Percentiles rank a stretch among this genome's conserved stretches.
These are phyloP conservation scores for Saccharomycopsis oosterbeekiorum DNA, from an alignment of 805 yeast species.

Conservation along the genomic window DNA sequence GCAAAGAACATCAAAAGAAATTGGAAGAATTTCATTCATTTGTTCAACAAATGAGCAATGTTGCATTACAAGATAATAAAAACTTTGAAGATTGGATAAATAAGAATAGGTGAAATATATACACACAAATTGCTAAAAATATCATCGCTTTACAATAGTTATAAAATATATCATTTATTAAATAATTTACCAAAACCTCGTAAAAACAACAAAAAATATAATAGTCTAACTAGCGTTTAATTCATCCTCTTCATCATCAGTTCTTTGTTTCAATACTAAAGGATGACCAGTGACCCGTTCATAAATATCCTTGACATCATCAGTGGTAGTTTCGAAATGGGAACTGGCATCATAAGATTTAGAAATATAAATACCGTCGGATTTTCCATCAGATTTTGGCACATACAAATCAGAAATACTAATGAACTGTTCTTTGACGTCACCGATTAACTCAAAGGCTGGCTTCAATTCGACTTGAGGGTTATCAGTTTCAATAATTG, in stretches of 20 bases:
- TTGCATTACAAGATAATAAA: background rate
- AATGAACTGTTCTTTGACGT: conserved; percentile 71
- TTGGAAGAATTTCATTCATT: background rate
- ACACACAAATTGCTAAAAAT: background rate
- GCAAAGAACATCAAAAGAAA: conserved; percentile 2
- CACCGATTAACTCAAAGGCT: conserved; percentile 83
- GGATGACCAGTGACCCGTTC: conserved; percentile 89
- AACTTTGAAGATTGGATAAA: background rate
- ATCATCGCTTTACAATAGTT: background rate
- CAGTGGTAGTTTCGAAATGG: conserved; percentile 93
- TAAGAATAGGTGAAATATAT: background rate
- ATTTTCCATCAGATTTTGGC: conserved; percentile 75
- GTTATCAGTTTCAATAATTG: conserved; percentile 84
- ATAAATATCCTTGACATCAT: conserved; percentile 91
- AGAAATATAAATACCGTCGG: conserved; percentile 71
- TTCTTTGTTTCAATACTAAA: conserved; percentile 71
- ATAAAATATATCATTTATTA: background rate
- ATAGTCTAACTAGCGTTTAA: conserved; percentile 12
- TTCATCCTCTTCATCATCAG: conserved; percentile 54
- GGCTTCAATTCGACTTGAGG: conserved; percentile 79
- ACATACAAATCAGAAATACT: conserved; percentile 87
- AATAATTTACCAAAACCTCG: background rate
- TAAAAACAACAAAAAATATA: background rate
- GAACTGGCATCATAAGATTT: conserved; percentile 90
- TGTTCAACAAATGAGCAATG: background rate